These are phyloP conservation scores for Kazachstania africana DNA, from an alignment of 805 yeast species.

Conservation along the genomic window DNA sequence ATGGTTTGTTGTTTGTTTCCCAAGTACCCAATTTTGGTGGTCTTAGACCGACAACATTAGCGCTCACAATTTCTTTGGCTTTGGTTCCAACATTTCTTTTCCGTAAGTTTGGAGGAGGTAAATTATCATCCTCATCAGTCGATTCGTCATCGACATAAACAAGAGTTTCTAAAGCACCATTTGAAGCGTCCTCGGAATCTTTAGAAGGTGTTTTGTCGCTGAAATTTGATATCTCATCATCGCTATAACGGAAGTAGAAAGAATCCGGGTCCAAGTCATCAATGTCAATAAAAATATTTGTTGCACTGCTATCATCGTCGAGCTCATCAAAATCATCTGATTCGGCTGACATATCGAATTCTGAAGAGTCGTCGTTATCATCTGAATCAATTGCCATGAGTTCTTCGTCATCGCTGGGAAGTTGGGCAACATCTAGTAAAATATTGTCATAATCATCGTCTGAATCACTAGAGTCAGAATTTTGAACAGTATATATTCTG, in stretches of 20 bases:
- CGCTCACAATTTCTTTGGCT: constrained; percentile 85
- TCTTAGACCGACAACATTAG: constrained; percentile 70
- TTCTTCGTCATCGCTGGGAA: constrained; percentile 27
- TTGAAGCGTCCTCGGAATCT: constrained; percentile 24
- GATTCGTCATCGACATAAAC: constrained; percentile 65
- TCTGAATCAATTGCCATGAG: constrained; percentile 17
- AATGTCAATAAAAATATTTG: constrained; percentile 29
- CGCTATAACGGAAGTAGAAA: constrained; percentile 24
- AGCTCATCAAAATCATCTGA: constrained; percentile 16
- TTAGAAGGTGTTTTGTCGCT: too few species aligned
- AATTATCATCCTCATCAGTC: constrained; percentile 81
- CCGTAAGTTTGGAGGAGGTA: constrained; percentile 56
- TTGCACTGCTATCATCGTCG: constrained; percentile 29
- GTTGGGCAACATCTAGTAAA: constrained; percentile 23
- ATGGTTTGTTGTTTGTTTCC: constrained; percentile 75
- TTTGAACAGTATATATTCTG: constrained; percentile 1
- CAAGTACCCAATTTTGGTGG: constrained; percentile 93
- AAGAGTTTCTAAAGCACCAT: constrained; percentile 26
- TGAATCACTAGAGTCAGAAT: constrained; percentile 16
- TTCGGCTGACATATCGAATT: constrained; percentile 2
- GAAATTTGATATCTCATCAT: constrained; percentile 34
- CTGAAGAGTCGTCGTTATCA: constrained; percentile 11
- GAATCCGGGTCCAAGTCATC: constrained; percentile 29
- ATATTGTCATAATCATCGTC: constrained; percentile 27
- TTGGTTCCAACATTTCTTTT: constrained; percentile 55